Evolutionary conservation across 371 early-diverging fungal species (phyloP).

Genomic region (Syncephalastrum racemosum): DNA sequence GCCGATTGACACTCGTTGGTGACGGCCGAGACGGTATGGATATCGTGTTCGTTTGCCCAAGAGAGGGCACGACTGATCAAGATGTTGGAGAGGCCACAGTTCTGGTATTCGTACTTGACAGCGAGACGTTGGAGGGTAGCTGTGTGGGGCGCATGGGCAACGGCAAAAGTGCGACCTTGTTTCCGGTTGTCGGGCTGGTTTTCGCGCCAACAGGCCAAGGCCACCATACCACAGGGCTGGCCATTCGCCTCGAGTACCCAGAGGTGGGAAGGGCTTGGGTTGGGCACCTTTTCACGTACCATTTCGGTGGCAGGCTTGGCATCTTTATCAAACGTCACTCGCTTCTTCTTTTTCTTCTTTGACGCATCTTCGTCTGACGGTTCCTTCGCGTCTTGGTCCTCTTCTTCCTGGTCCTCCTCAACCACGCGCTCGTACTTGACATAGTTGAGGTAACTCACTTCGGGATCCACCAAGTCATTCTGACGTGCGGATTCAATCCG

Average conservation of each 20-base stretch:
- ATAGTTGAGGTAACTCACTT: conserved; percentile 38
- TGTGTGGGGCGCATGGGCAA: conserved; percentile 31
- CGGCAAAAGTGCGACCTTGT: conserved; percentile 17
- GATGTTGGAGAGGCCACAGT: conserved; percentile 39
- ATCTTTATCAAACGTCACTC: conserved; percentile 32
- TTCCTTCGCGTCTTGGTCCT: conserved; percentile 9
- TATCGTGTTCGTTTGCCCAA: conserved; percentile 39
- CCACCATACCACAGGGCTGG: conserved; percentile 42
- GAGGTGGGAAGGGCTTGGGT: conserved; percentile 36
- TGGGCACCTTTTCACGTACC: conserved; percentile 34
- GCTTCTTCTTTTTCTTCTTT: conserved; percentile 19
- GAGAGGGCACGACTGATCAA: conserved; percentile 39
- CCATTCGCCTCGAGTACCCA: conserved; percentile 45
- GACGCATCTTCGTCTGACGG: not conserved
- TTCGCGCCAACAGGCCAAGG: conserved; percentile 17
- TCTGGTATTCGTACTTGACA: conserved; percentile 36
- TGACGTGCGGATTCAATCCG: conserved; percentile 34
- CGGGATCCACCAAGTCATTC: conserved; percentile 44
- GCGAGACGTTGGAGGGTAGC: conserved; percentile 42
- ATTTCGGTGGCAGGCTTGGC: conserved; percentile 32
- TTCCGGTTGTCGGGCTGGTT: no score
- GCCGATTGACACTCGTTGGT: conserved; percentile 33
- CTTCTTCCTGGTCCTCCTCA: conserved; percentile 5
- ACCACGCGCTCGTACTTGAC: conserved; percentile 23
- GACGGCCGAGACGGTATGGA: conserved; percentile 36